Evolutionary conservation across 129 eudicot species (phyloP).

Genomic region (Kitagawia praeruptora): DNA sequence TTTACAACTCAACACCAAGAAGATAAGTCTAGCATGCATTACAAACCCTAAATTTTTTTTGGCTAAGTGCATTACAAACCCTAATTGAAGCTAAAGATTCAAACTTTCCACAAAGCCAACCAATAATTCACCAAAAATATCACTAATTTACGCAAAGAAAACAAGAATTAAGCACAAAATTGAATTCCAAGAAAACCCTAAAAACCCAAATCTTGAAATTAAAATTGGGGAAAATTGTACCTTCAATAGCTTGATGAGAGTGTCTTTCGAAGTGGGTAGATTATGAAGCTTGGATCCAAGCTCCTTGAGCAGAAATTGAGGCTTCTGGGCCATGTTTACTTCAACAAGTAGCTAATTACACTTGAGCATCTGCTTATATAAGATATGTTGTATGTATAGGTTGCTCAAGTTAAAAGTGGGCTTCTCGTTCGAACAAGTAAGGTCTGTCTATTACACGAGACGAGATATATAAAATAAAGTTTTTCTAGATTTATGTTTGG

Average conservation of each 20-base stretch:
- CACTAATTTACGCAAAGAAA: neutral
- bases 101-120: constrained; percentile 8
- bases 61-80: constrained; percentile 28
- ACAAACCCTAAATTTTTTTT: constrained; percentile 56
- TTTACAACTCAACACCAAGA: neutral
- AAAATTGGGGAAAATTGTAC: constrained; percentile 20
- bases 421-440: constrained; percentile 1
- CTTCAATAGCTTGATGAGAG: constrained; percentile 80
- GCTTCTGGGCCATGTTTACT: constrained; percentile 46
- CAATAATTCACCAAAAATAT: constrained; percentile 9
- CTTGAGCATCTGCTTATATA: neutral
- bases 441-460: neutral
- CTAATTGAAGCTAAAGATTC: constrained; percentile 27
- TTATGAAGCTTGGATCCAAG: constrained; percentile 76
- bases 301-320: constrained; percentile 60
- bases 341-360: neutral
- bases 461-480: neutral
- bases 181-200: neutral
- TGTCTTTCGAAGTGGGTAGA: constrained; percentile 64
- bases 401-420: neutral
- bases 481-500: neutral
- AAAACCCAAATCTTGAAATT: neutral
- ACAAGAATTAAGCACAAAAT: neutral
- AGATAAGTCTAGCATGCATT: neutral
- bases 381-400: neutral